Conservation (phyloP, 306 rosid genomes). For the Trichosanthes cucumerina region DNA sequence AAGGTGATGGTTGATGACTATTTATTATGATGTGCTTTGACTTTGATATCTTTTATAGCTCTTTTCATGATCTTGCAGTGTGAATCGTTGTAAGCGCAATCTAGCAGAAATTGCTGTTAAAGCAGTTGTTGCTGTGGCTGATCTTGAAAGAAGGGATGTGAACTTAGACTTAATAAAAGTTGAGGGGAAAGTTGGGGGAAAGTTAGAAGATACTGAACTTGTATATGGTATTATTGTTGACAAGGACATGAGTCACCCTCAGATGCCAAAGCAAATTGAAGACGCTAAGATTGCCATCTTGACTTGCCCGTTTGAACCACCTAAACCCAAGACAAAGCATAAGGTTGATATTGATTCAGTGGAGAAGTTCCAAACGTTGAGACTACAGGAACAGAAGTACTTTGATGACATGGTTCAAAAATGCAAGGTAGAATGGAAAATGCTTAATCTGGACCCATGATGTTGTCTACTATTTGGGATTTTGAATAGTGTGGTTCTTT, state of each 20-base stretch:
- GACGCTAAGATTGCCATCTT: constrained; percentile 90
- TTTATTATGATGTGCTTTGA: neutral
- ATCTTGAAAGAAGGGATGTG: constrained; percentile 90
- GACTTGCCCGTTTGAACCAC: constrained; percentile 99
- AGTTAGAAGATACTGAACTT: constrained; percentile 89
- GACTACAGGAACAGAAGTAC: constrained; percentile 73
- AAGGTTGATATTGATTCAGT: constrained; percentile 97
- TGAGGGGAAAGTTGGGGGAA: constrained; percentile 97
- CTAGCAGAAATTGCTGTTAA: constrained; percentile 96
- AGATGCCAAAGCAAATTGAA: constrained; percentile 91
- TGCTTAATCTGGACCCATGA: neutral
- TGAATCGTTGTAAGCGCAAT: constrained; percentile 84
- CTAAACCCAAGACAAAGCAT: constrained; percentile 97
- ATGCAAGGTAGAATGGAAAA: constrained; percentile 61
- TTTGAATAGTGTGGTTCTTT: neutral
- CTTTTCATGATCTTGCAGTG: constrained; percentile 42
- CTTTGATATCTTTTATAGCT: neutral
- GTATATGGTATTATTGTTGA: constrained; percentile 83
- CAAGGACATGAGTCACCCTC: constrained; percentile 99
- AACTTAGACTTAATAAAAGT: constrained; percentile 83
- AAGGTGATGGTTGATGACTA: neutral
- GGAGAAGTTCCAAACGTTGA: constrained; percentile 84
- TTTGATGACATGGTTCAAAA: constrained; percentile 92
- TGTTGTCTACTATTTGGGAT: neutral
- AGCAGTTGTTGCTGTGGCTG: constrained; percentile 94